These are phyloP conservation scores for Elaeis guineensis DNA, from an alignment of 176 grass and related monocot species.

Conservation along the genomic window DNA sequence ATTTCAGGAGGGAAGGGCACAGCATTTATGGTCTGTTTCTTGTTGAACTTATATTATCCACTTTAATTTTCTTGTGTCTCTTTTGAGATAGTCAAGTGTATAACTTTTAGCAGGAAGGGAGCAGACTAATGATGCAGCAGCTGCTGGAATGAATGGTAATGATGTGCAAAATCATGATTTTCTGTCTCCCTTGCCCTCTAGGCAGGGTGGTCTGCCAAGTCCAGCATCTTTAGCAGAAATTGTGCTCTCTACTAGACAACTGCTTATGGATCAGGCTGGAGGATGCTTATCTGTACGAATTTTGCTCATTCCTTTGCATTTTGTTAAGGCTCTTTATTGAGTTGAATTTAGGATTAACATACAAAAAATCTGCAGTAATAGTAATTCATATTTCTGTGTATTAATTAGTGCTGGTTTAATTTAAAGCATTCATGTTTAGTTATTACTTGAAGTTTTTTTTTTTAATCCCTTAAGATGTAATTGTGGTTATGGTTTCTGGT, in stretches of 20 bases:
- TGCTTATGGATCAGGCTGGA: slow-evolving; percentile 52
- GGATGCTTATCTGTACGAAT: slow-evolving; percentile 43
- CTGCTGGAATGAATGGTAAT: slow-evolving; percentile 8
- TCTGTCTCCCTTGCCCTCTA: slow-evolving; percentile 25
- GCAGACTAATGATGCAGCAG: slow-evolving; percentile 10
- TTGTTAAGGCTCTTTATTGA: neutral
- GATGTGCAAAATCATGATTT: slow-evolving; percentile 19
- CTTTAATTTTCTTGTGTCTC: neutral
- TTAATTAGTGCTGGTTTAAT: no score
- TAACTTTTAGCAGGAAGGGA: slow-evolving; percentile 1
- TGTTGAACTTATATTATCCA: neutral
- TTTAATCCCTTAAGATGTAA: no score
- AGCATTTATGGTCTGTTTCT: slow-evolving; percentile 32
- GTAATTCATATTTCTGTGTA: no score
- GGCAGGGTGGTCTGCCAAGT: slow-evolving; percentile 39
- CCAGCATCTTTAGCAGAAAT: slow-evolving; percentile 52
- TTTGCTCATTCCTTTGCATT: slow-evolving; percentile 10
- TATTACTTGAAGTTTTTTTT: no score
- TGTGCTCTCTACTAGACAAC: slow-evolving; percentile 45
- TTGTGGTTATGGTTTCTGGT: no score
- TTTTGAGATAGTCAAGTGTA: neutral
- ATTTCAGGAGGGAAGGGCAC: slow-evolving; percentile 71
- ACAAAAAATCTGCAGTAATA: no score
- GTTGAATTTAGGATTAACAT: neutral
- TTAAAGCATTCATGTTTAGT: no score